Evolutionary conservation across 495 filamentous ascomycete species (phyloP), one percentile per base, ranked within the genome.

Genomic region (Durotheca rogersii): DNA sequence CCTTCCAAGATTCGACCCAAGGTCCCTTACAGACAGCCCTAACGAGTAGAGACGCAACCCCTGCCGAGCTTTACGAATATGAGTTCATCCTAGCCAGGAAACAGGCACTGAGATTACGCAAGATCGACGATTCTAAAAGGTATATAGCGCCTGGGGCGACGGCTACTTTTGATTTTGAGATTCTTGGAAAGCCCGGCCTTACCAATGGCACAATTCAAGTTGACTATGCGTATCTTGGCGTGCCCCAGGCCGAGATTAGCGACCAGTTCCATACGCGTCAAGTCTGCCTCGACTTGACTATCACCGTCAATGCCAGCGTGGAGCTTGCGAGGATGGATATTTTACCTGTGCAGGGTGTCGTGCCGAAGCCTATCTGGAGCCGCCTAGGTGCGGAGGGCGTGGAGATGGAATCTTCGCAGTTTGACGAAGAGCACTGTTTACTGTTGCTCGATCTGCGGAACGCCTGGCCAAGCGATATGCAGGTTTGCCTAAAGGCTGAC

Each of bases 301-400:
- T 95, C 15, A 96, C 91, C 3, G 91, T 97, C 29, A 95, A 95
- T 65, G 88, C 90, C 9, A 90, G 88, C 59, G 74, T 96, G 14
- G 87, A 94, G 53, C 72, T 95, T 11, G 77, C 81, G 32, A 80
- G 86, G 16, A 82, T 87, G 56, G 90, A 96, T 64, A 75, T 94
- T 27, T 65, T 94, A 0, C 87, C 90, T 5, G 79, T 96, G 6
- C 70, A 71, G 19, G 70, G 76, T 5, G 63, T 62, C 46, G 65
- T 83, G 21, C 76, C 77, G 11, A 71, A 61, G 14, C 67, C 69
- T 4, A 68, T 81, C 11, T 79, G 71, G 76, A 47, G 55, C 33
- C 61, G 66, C n/a, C 50, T 64, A 11, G 55, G 58, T 9, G 41
- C 44, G 9, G 42, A 46, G 2, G 58, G 56, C 6, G 38, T 25